phyloP scores from a whole-genome alignment of 345 rosid species.

The Hevea brasiliensis region DNA sequence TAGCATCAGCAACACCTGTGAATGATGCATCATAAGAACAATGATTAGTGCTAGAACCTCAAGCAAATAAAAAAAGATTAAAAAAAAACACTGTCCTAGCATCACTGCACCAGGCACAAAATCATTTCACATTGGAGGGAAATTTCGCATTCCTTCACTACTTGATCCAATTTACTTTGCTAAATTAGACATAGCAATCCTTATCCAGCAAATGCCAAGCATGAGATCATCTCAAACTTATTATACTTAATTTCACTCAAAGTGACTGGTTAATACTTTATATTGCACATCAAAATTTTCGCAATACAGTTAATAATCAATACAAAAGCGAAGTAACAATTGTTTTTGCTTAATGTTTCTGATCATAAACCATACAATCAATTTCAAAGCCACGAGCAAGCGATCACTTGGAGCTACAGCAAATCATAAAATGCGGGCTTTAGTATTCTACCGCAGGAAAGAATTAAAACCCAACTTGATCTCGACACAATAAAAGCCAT shows the following conservation, averaged over 20 bases:
- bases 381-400: background rate
- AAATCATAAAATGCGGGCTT: background rate
- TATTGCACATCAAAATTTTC: background rate
- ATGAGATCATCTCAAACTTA: background rate
- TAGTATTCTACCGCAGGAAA: background rate
- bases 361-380: background rate
- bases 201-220: background rate
- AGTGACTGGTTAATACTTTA: too few relatives aligned
- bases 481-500: background rate
- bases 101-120: background rate
- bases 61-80: background rate
- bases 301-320: too few relatives aligned
- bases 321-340: too few relatives aligned
- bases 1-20: conserved; percentile 60
- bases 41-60: background rate
- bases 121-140: background rate
- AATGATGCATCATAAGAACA: conserved; percentile 6
- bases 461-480: background rate
- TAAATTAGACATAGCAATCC: background rate
- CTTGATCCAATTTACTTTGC: conserved; percentile 1
- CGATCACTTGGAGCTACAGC: background rate
- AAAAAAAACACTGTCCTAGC: background rate
- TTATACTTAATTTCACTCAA: too few relatives aligned
- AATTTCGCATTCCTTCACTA: background rate
- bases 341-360: too few relatives aligned